Evolutionary conservation across 306 rosid genomes (phyloP).

Genomic region (Astragalus membranaceus): DNA sequence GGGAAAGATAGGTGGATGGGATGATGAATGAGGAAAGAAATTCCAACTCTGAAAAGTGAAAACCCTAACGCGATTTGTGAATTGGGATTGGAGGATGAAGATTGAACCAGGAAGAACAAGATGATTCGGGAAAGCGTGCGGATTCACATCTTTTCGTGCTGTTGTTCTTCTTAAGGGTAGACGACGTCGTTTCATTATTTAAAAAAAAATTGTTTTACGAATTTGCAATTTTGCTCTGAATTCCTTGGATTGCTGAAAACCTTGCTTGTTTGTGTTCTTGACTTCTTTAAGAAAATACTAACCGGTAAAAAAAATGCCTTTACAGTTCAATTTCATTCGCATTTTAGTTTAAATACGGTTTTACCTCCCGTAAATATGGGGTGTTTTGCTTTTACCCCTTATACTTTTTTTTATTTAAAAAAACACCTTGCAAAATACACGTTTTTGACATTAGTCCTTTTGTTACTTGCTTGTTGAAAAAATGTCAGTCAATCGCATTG

Average conservation of each 20-base stretch:
- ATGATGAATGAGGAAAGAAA: not conserved
- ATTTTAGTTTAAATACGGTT: too few relatives aligned
- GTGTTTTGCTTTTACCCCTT: too few relatives aligned
- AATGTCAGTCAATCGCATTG: too few relatives aligned
- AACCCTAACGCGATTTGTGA: constrained; percentile 31
- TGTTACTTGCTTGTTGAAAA: too few relatives aligned
- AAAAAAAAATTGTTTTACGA: not conserved
- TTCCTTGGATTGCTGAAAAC: not conserved
- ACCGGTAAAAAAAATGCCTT: not conserved
- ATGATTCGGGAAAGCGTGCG: constrained; percentile 16
- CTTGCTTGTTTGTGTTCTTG: not conserved
- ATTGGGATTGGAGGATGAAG: constrained; percentile 15
- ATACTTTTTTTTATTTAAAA: too few relatives aligned
- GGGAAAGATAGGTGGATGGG: not conserved
- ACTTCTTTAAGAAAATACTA: not conserved
- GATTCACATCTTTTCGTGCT: not conserved
- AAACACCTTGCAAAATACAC: too few relatives aligned
- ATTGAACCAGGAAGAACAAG: constrained; percentile 10
- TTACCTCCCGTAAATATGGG: too few relatives aligned
- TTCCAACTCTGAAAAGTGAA: not conserved
- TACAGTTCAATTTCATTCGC: too few relatives aligned
- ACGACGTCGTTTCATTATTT: constrained; percentile 15
- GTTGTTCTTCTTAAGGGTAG: constrained; percentile 1
- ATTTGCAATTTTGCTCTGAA: not conserved
- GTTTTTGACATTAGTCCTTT: too few relatives aligned